Percentiles rank a stretch among this genome's conserved stretches.
phyloP scores from a whole-genome alignment of 371 early-diverging fungal species.

The Lichtheimia ramosa region DNA sequence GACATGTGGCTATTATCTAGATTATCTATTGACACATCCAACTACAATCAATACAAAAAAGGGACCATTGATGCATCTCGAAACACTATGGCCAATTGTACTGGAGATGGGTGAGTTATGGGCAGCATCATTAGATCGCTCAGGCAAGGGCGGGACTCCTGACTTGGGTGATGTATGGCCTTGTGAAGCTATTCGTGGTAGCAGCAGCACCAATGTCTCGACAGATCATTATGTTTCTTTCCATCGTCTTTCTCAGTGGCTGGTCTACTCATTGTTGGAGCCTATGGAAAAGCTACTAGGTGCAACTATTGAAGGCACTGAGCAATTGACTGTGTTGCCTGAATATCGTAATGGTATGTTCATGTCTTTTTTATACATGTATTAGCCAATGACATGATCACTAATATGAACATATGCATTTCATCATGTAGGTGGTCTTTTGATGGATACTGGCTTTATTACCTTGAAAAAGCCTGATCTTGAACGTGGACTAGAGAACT shows the following conservation, averaged over 20 bases:
- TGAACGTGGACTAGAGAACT: constrained; percentile 48
- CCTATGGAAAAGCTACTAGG: constrained; percentile 68
- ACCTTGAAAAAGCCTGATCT: constrained; percentile 38
- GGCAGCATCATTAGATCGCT: constrained; percentile 37
- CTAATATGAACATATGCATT: neutral
- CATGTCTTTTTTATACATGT: too few relatives aligned
- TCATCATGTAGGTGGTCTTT: constrained; percentile 31
- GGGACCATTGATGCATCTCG: constrained; percentile 58
- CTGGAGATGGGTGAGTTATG: constrained; percentile 55
- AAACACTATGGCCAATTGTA: constrained; percentile 80
- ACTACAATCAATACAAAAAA: constrained; percentile 49
- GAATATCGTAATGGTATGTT: constrained; percentile 87
- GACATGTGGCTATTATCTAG: constrained; percentile 13
- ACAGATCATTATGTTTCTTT: constrained; percentile 68
- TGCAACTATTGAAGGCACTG: constrained; percentile 65
- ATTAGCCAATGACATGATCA: neutral
- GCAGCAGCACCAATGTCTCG: constrained; percentile 12
- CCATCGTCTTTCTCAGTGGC: constrained; percentile 94
- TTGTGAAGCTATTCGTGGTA: constrained; percentile 39
- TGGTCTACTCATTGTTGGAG: constrained; percentile 90
- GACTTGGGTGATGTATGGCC: constrained; percentile 92
- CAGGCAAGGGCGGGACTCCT: constrained; percentile 55
- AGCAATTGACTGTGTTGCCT: constrained; percentile 83
- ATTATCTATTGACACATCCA: constrained; percentile 44
- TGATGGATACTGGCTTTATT: constrained; percentile 50